phyloP scores from a whole-genome alignment of 805 yeast species.

The Torulaspora indica region DNA sequence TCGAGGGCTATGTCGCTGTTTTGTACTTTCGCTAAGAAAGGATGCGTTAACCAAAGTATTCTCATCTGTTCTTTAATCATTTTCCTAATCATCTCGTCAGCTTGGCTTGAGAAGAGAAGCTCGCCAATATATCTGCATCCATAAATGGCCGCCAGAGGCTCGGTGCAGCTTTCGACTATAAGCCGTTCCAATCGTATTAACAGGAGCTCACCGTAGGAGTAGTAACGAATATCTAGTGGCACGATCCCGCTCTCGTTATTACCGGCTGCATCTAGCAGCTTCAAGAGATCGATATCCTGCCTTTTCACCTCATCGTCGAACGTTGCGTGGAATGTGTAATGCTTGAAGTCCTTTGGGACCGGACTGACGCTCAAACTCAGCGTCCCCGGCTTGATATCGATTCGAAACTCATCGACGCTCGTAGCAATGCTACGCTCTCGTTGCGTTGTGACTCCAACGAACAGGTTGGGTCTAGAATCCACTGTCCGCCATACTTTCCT shows the following conservation, averaged over 20 bases:
- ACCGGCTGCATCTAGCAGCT: constrained; percentile 10
- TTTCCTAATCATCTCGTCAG: constrained; percentile 9
- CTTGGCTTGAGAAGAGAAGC: constrained; percentile 13
- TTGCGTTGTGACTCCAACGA: constrained; percentile 42
- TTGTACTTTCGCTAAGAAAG: constrained; percentile 23
- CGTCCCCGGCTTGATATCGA: constrained; percentile 5
- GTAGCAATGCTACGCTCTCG: constrained; percentile 5
- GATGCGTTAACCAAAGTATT: constrained; percentile 18
- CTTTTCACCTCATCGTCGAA: constrained; percentile 3
- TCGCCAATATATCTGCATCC: constrained; percentile 24
- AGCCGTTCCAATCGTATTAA: constrained; percentile 23
- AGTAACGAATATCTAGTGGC: constrained; percentile 9
- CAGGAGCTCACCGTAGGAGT: constrained; percentile 24
- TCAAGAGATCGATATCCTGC: constrained; percentile 12
- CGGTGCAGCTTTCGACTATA: constrained; percentile 26
- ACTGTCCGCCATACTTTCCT: constrained; percentile 49
- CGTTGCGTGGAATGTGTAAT: constrained; percentile 13
- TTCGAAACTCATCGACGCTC: constrained; percentile 11
- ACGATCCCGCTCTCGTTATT: constrained; percentile 3
- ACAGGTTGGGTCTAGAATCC: constrained; percentile 49
- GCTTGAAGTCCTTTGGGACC: constrained; percentile 13
- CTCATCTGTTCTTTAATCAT: constrained; percentile 26
- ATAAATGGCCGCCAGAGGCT: constrained; percentile 25
- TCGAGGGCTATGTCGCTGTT: constrained; percentile 27
- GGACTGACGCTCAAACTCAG: constrained; percentile 13